Percentiles rank a stretch among this genome's conserved stretches.
Evolutionary conservation across 106 monocot species (phyloP).

Genomic region (Phalaenopsis aphrodite): DNA sequence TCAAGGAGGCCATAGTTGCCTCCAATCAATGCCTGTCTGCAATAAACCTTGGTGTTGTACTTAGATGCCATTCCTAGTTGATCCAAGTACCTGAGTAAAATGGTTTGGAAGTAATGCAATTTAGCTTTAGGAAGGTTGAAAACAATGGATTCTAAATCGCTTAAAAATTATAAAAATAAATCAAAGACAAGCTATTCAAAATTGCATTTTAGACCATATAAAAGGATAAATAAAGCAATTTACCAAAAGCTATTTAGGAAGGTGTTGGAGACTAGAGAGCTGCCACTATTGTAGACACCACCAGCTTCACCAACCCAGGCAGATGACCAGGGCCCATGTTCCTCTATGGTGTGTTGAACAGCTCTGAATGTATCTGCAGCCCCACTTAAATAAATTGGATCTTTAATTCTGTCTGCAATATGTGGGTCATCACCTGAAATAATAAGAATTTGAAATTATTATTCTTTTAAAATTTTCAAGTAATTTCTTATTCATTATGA

Average conservation of each 20-base stretch:
- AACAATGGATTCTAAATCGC: no score
- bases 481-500: not conserved
- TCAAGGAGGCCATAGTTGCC: slow-evolving; percentile 93
- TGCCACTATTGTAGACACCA: slow-evolving; percentile 87
- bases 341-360: slow-evolving; percentile 44
- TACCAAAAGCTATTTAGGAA: slow-evolving; percentile 95
- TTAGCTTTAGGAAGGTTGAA: no score
- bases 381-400: slow-evolving; percentile 53
- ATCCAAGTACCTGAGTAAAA: slow-evolving; percentile 70
- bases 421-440: slow-evolving; percentile 65
- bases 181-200: not conserved
- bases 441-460: not conserved
- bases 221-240: not conserved
- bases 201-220: not conserved
- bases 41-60: slow-evolving; percentile 60
- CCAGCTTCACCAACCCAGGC: slow-evolving; percentile 97
- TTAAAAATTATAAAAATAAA: no score
- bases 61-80: slow-evolving; percentile 87
- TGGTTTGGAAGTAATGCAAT: no score
- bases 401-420: slow-evolving; percentile 40
- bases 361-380: slow-evolving; percentile 53
- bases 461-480: not conserved
- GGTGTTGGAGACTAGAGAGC: slow-evolving; percentile 55
- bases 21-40: slow-evolving; percentile 72
- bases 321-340: slow-evolving; percentile 85